phyloP scores from a whole-genome alignment of 1,284 basidiomycete genomes.

The Boletus albobrunnescens region DNA sequence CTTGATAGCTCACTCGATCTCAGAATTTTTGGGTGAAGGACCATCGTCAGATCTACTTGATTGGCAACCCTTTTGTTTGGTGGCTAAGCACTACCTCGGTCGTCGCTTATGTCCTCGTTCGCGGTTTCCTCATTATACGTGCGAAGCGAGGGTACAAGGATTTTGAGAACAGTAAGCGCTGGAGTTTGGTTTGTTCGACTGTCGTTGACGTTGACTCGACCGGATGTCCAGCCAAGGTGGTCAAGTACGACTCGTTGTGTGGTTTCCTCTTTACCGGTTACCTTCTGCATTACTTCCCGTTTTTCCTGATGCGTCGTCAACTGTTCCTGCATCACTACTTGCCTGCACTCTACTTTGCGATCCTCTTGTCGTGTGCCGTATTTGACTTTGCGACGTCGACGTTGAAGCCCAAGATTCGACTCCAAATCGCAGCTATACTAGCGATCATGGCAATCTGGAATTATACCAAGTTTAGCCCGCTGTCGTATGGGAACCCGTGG shows the following conservation, averaged over 20 bases:
- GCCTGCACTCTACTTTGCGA: conserved; percentile 91
- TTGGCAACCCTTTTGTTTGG: conserved; percentile 95
- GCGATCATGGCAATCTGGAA: conserved; percentile 74
- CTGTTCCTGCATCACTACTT: conserved; percentile 97
- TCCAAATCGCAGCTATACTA: conserved; percentile 77
- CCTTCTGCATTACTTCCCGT: conserved; percentile 93
- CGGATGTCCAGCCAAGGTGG: conserved; percentile 63
- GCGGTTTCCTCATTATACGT: conserved; percentile 80
- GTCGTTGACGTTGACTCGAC: background rate
- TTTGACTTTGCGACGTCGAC: conserved; percentile 86
- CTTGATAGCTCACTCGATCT: background rate
- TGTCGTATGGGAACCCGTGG: conserved; percentile 87
- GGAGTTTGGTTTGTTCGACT: accelerated
- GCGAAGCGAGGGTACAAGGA: conserved; percentile 89
- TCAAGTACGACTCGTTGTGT: conserved; percentile 89
- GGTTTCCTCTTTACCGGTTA: conserved; percentile 93
- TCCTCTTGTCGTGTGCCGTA: conserved; percentile 72
- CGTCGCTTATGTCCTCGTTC: conserved; percentile 60
- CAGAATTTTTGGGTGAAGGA: conserved; percentile 99
- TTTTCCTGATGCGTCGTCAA: conserved; percentile 94
- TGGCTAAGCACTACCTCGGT: conserved; percentile 78
- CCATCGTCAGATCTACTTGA: conserved; percentile 89
- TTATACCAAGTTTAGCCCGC: conserved; percentile 77
- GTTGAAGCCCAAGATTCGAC: conserved; percentile 69
- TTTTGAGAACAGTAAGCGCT: conserved; percentile 78